Evolutionary conservation across 1,284 basidiomycete species (phyloP), one percentile per base, ranked within the genome.

Genomic region (Ceratobasidium sp.): DNA sequence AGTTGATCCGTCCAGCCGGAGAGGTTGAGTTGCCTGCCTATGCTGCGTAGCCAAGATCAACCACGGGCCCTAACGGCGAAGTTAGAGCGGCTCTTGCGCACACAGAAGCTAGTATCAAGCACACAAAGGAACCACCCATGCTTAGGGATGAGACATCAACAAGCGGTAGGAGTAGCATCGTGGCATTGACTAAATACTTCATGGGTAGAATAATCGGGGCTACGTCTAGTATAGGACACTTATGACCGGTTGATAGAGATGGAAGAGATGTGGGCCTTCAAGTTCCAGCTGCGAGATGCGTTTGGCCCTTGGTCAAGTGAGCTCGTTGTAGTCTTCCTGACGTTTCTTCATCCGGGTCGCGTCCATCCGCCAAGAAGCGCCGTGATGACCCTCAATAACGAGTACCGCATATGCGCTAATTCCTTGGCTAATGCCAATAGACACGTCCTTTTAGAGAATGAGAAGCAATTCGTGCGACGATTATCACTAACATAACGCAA

Each of bases 21-120:
- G 64, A 67, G 27, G 64, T 67, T 10, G 64, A 54, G 50, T 67
- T 67, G 2, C 86, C 87, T 0, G 79, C 77, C 73, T 87, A 80
- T 38, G 75, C 75, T 27, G 74, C 74, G 50, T 75, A 75, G 4
- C 75, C 74, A 10, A 71, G 69, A 62, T 75, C 74, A 47, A 74
- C 70, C 17, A 72, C 60, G 12, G 60, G 58, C 1, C 64, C 64
- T 2, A 67, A 38, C n/a, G 64, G 52, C 43, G 64, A 67, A 45
- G 50, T 55, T 12, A 67, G 50, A 20, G 7, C 45, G 7, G 20
- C 7, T 7, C 20, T 20, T 20, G 45, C 10, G n/a, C n/a, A n/a
- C n/a, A n/a, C n/a, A n/a, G n/a, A 47, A 8, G 20, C 45, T 20
- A 22, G 45, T 47, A 47, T 7, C n/a, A 47, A 20, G 7, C 10